phyloP scores from a whole-genome alignment of 1,139 yeast species.

The Protomyces macrosporus region DNA sequence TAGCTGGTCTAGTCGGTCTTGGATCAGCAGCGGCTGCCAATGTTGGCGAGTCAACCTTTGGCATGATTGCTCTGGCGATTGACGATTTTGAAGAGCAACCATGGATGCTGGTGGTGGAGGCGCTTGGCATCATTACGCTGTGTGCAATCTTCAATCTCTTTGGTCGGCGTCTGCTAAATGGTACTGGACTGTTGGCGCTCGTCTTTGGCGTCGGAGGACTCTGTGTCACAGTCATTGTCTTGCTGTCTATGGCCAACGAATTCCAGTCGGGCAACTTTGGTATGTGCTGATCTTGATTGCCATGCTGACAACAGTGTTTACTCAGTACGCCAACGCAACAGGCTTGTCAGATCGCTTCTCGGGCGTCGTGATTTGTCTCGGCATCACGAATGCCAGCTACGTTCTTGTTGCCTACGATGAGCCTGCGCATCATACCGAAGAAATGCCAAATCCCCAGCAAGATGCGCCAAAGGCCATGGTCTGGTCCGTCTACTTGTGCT shows the following conservation, averaged over 20 bases:
- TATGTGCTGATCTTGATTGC: neutral
- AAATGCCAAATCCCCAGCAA: constrained; percentile 53
- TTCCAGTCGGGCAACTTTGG: constrained; percentile 34
- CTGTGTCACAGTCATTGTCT: constrained; percentile 32
- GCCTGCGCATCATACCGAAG: constrained; percentile 76
- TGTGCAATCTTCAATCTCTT: constrained; percentile 29
- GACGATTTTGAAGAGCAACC: constrained; percentile 27
- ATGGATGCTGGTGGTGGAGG: constrained; percentile 30
- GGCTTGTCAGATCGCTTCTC: constrained; percentile 32
- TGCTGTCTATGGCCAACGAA: constrained; percentile 33
- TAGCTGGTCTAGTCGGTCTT: constrained; percentile 35
- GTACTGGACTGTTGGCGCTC: constrained; percentile 34
- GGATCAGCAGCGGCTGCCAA: constrained; percentile 35
- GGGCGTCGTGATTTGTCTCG: constrained; percentile 42
- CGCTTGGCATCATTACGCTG: constrained; percentile 26
- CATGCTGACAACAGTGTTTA: constrained; percentile 25
- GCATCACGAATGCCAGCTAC: constrained; percentile 71
- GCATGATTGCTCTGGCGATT: constrained; percentile 32
- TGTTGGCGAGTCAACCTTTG: constrained; percentile 33
- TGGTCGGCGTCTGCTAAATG: constrained; percentile 33
- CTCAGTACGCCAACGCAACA: constrained; percentile 32
- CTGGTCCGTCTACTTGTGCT: constrained; percentile 58
- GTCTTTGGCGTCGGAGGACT: constrained; percentile 34
- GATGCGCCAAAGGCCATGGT: constrained; percentile 75
- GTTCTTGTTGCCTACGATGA: constrained; percentile 79